A percentile compares a stretch with the other conserved stretches of the same genome.
Evolutionary conservation across 73 alveolate genomes (phyloP).

Genomic region (Tetrahymena thermophila): DNA sequence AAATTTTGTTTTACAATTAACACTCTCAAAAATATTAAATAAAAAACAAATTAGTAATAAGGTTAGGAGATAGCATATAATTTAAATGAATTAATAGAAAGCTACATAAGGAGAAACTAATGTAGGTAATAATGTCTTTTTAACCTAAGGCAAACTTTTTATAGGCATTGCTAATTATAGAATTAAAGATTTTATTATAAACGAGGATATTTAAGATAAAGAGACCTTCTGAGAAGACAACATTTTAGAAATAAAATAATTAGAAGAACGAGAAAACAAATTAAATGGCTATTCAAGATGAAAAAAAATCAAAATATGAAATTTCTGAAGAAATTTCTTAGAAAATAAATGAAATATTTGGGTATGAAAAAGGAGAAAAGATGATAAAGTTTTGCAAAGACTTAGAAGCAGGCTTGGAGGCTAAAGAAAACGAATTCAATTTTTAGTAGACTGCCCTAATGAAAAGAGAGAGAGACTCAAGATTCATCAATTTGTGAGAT

Average conservation of each 20-base stretch:
- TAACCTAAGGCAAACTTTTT: constrained; percentile 38
- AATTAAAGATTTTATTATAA: constrained; percentile 89
- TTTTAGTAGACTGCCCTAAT: constrained; percentile 29
- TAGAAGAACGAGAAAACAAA: constrained; percentile 38
- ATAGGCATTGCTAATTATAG: constrained; percentile 82
- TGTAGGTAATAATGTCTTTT: constrained; percentile 34
- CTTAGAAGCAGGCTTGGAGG: constrained; percentile 48
- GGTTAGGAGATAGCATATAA: neutral
- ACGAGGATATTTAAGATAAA: constrained; percentile 84
- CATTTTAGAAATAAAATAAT: constrained; percentile 37
- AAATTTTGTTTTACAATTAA: no score
- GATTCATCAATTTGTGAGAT: constrained; percentile 54
- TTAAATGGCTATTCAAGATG: constrained; percentile 44
- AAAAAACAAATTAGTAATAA: no score
- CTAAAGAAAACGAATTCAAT: constrained; percentile 30
- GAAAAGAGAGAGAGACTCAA: constrained; percentile 50
- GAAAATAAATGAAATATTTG: constrained; percentile 20
- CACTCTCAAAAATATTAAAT: no score
- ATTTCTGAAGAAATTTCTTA: constrained; percentile 44
- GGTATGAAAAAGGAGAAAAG: constrained; percentile 37
- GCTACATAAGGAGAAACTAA: neutral
- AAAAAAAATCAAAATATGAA: neutral
- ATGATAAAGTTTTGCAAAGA: constrained; percentile 38
- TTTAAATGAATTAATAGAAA: neutral
- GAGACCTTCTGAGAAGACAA: constrained; percentile 56